phyloP scores from a whole-genome alignment of 2,329 filamentous ascomycete genomes.

The Aspergillus persii region DNA sequence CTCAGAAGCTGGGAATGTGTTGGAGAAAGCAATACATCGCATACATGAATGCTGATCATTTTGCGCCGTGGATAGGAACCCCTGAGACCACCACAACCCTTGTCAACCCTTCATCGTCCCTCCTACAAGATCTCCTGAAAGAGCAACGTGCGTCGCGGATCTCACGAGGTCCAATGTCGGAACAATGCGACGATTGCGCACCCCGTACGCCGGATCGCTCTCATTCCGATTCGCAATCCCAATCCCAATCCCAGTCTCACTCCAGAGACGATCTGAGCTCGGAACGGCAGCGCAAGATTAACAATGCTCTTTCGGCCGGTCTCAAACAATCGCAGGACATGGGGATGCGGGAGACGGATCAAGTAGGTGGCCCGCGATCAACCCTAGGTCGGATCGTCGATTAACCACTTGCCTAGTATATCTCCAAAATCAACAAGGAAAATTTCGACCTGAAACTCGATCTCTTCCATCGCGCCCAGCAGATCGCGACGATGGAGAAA shows the following conservation, averaged over 20 bases:
- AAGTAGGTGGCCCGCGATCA: conserved; percentile 27
- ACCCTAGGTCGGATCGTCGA: background rate
- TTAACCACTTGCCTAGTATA: conserved; percentile 33
- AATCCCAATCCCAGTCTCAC: conserved; percentile 10
- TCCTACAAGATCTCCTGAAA: conserved; percentile 41
- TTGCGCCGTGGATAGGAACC: conserved; percentile 22
- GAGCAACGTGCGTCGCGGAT: conserved; percentile 41
- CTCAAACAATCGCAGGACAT: conserved; percentile 39
- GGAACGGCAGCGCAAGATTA: conserved; percentile 35
- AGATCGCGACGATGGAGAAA: conserved; percentile 35
- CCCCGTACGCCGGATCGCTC: conserved; percentile 26
- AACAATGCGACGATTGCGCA: conserved; percentile 22
- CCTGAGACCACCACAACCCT: conserved; percentile 30
- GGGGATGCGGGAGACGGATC: conserved; percentile 44
- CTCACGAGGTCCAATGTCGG: conserved; percentile 25
- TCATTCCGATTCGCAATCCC: conserved; percentile 16
- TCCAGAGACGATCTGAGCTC: conserved; percentile 29
- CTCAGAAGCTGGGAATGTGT: background rate
- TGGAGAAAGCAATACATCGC: background rate
- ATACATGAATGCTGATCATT: conserved; percentile 8
- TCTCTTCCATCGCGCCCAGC: conserved; percentile 40
- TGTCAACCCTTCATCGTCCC: conserved; percentile 40
- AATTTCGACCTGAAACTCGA: conserved; percentile 46
- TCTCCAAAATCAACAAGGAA: conserved; percentile 44
- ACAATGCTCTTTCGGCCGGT: conserved; percentile 28